Evolutionary conservation across 2,329 filamentous ascomycete species (phyloP).

Genomic region (Fusarium napiforme): DNA sequence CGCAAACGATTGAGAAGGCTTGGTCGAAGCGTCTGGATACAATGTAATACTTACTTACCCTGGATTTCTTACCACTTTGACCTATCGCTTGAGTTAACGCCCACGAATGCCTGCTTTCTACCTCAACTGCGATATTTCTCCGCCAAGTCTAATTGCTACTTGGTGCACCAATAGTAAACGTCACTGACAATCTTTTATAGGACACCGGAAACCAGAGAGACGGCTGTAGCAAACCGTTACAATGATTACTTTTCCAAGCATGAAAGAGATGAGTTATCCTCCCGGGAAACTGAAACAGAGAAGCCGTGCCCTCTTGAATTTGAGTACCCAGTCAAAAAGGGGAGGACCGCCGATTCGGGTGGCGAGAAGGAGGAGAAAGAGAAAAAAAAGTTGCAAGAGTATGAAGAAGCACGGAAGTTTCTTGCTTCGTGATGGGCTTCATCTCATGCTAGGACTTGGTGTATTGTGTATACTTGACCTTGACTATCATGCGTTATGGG

Average conservation of each 20-base stretch:
- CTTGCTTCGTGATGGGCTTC: accelerated
- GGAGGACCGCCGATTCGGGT: background rate
- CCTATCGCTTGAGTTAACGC: background rate
- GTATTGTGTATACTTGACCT: background rate
- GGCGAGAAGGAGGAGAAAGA: background rate
- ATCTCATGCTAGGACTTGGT: background rate
- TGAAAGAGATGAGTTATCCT: background rate
- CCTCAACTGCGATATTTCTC: background rate
- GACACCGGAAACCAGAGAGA: background rate
- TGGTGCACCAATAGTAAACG: background rate
- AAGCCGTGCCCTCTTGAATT: no score
- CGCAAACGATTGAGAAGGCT: background rate
- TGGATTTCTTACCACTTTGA: background rate
- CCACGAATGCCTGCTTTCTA: background rate
- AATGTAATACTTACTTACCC: no score
- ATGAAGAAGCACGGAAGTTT: background rate
- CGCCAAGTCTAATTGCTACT: background rate
- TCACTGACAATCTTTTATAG: background rate
- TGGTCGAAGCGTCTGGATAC: no score
- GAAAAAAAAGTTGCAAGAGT: background rate
- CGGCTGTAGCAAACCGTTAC: background rate
- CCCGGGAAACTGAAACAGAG: no score
- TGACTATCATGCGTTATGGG: background rate
- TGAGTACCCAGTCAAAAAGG: background rate
- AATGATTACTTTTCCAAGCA: background rate